phyloP scores from a whole-genome alignment of 495 filamentous ascomycete genomes.

The Aspergillus panamensis region DNA sequence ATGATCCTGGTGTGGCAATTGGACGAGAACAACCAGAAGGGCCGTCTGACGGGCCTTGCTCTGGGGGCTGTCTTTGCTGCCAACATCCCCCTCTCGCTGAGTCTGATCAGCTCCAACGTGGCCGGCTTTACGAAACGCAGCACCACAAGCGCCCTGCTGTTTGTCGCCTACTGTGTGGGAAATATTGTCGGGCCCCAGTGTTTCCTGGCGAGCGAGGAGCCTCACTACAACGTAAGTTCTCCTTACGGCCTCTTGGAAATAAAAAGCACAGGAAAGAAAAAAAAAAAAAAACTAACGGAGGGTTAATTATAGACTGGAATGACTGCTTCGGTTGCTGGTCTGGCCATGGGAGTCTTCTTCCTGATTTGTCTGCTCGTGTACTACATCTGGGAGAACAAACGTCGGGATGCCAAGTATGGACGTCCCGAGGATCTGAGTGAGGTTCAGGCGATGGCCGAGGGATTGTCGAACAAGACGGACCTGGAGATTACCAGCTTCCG shows the following conservation, averaged over 20 bases:
- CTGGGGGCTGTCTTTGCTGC: slow-evolving; percentile 49
- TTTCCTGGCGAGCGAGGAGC: slow-evolving; percentile 32
- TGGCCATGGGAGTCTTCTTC: slow-evolving; percentile 29
- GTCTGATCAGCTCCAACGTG: slow-evolving; percentile 56
- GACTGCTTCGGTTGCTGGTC: slow-evolving; percentile 31
- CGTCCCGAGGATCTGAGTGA: slow-evolving; percentile 23
- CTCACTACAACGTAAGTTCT: slow-evolving; percentile 29
- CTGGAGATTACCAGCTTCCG: slow-evolving; percentile 36
- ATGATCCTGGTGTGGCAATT: slow-evolving; percentile 58
- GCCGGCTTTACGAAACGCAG: slow-evolving; percentile 61
- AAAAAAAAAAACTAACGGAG: not conserved
- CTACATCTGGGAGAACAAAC: slow-evolving; percentile 31
- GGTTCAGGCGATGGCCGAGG: slow-evolving; percentile 26
- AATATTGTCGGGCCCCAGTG: slow-evolving; percentile 41
- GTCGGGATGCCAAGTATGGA: slow-evolving; percentile 29
- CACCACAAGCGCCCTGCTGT: slow-evolving; percentile 32
- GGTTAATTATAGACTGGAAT: slow-evolving; percentile 29
- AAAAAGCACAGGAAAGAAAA: not conserved
- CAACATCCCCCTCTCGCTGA: slow-evolving; percentile 54
- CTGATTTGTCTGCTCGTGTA: slow-evolving; percentile 26
- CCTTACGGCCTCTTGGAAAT: not conserved
- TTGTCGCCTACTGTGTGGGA: slow-evolving; percentile 30
- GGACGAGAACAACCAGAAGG: slow-evolving; percentile 47
- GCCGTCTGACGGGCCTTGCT: slow-evolving; percentile 53
- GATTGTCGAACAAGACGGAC: slow-evolving; percentile 37